Evolutionary conservation across 139 green algal species (phyloP), one percentile per base, ranked within the genome.

Genomic region (Limnomonas spitsbergensis): DNA sequence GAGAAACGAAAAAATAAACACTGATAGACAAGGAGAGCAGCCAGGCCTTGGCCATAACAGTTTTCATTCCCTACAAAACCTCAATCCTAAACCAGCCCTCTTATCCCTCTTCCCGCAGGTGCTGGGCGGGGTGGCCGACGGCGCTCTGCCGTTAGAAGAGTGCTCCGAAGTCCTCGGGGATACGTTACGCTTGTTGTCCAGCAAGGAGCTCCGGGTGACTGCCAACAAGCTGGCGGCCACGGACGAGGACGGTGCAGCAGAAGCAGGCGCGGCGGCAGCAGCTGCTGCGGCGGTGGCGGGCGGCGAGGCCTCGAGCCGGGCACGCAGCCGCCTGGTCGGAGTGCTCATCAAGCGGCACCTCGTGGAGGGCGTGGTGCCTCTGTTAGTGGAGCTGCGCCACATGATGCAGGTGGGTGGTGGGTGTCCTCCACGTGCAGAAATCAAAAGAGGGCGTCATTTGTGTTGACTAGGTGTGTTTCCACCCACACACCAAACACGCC

Each of bases 341-440:
- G 84, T 82, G 0, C 88, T 97, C 84, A 94, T 97, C 91, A 90
- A 91, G 61, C 94, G 95, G 84, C 91, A 97, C 84, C 88, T 97
- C 71, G 85, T 93, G 38, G 93, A 96, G 81, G 81, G 74, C 40
- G 88, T 95, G 52, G 85, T 97, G 42, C 93, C 93, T 1, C 79
- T 97, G 38, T 69, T 97, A 66, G 77, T 96, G 37, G 90, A 96
- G 83, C 85, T 97, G n/a, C 83, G 88, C 74, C 74, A 85, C 35
- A 78, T 85, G 77, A 81, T 95, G 71, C 85, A 86, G 81, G 80
- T 78, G 61, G 6, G 47, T 29, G 20, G 47, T 29, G 47, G 47
- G 20, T 61, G 47, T 20, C 14, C 20, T 20, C 47, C 47, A 20
- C 14, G 2, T 29, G 68, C 24, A 1, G 29, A 74, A 3, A 38